Evolutionary conservation across 129 eudicot genomes (phyloP).

Genomic region (Logfia minima): DNA sequence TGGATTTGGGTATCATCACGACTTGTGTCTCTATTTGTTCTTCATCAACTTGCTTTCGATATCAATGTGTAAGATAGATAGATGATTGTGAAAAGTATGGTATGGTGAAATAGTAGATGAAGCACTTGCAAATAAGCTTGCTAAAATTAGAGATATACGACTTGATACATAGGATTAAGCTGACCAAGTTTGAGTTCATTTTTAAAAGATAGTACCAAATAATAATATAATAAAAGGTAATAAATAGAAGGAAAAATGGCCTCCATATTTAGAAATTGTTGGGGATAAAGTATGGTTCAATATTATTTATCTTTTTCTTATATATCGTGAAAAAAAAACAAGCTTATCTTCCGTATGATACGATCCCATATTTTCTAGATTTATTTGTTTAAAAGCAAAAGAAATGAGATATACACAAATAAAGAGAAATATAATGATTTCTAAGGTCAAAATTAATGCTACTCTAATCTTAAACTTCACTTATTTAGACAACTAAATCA

Average conservation of each 20-base stretch:
- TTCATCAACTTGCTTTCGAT: conserved; percentile 16
- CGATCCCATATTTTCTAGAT: conserved; percentile 2
- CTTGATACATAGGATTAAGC: conserved; percentile 25
- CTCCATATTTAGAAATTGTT: conserved; percentile 16
- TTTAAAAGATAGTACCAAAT: background rate
- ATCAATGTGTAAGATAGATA: conserved; percentile 10
- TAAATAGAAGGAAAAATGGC: background rate
- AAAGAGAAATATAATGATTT: background rate
- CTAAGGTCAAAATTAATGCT: background rate
- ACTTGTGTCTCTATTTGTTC: conserved; percentile 1
- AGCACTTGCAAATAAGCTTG: conserved; percentile 22
- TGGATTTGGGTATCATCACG: conserved; percentile 16
- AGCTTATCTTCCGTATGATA: conserved; percentile 17
- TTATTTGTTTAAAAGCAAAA: background rate
- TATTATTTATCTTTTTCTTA: background rate
- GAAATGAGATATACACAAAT: background rate
- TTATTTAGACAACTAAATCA: background rate
- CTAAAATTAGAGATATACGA: conserved; percentile 23
- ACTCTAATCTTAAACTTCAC: background rate
- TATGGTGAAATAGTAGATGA: background rate
- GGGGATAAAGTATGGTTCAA: conserved; percentile 16
- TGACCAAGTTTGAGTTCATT: background rate
- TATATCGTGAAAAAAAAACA: background rate
- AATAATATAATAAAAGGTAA: background rate
- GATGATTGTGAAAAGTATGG: conserved; percentile 25